These are phyloP conservation scores for Pulveroboletus sp. DNA, from an alignment of 768 basidiomycete species.

Conservation along the genomic window DNA sequence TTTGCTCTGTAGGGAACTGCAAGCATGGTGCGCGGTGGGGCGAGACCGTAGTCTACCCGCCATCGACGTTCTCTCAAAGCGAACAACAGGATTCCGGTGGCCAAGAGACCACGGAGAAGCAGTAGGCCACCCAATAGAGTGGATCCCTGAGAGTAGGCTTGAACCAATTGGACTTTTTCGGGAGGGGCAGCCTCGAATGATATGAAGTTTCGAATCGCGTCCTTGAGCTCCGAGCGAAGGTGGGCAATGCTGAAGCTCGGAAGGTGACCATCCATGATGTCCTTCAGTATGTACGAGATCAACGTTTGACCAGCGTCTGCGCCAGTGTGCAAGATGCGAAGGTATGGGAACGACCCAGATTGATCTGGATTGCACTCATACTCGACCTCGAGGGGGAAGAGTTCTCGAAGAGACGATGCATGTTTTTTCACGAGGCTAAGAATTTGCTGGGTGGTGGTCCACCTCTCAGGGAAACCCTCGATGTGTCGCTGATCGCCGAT, in stretches of 20 bases:
- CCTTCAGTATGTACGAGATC: slow-evolving; percentile 1
- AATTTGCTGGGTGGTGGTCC: slow-evolving; percentile 39
- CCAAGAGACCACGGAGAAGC: slow-evolving; percentile 23
- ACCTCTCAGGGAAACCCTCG: slow-evolving; percentile 42
- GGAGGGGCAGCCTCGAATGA: not conserved
- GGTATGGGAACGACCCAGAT: slow-evolving; percentile 3
- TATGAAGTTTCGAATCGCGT: slow-evolving; percentile 10
- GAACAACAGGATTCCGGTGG: slow-evolving; percentile 17
- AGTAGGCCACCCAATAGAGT: slow-evolving; percentile 13
- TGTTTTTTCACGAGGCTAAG: slow-evolving; percentile 27
- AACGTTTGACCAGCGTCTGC: slow-evolving; percentile 3
- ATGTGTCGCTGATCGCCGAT: slow-evolving; percentile 35
- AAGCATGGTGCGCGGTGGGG: slow-evolving; percentile 12
- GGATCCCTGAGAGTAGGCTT: not conserved
- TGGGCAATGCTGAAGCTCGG: slow-evolving; percentile 5
- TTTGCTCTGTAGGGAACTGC: slow-evolving; percentile 30
- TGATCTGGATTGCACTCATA: not conserved
- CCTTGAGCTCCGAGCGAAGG: not conserved
- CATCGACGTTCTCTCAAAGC: slow-evolving; percentile 22
- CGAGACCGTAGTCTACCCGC: slow-evolving; percentile 26
- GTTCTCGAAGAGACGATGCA: not conserved
- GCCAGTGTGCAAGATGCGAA: slow-evolving; percentile 14
- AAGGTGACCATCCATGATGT: slow-evolving; percentile 8
- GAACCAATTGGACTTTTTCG: not conserved
- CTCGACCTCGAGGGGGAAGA: slow-evolving; percentile 7